A percentile compares a stretch with the other conserved stretches of the same genome.
These are phyloP conservation scores for Orbilia javanica DNA, from an alignment of 2,329 filamentous ascomycete genomes.

Conservation along the genomic window DNA sequence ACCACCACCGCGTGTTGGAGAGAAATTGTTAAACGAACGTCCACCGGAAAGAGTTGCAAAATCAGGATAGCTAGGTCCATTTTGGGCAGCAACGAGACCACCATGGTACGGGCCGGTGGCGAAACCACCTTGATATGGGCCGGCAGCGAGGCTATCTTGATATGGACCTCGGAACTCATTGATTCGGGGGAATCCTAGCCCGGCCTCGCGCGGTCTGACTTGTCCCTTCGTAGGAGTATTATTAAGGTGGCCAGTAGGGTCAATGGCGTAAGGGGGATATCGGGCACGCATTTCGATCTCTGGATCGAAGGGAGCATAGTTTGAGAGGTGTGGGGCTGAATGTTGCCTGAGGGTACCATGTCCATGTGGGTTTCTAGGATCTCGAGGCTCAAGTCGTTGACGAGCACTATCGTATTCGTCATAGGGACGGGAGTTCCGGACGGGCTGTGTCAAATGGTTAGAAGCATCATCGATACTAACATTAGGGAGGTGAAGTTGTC, in stretches of 20 bases:
- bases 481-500: neutral
- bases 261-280: constrained; percentile 6
- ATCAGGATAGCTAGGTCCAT: neutral
- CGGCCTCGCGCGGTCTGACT: neutral
- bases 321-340: neutral
- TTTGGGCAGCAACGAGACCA: neutral
- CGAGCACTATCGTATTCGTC: neutral
- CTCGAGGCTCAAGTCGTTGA: neutral
- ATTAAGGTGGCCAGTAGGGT: neutral
- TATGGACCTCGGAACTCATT: neutral
- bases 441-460: neutral
- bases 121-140: neutral
- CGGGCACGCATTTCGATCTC: neutral
- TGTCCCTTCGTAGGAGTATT: neutral
- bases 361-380: neutral
- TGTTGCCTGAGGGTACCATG: neutral
- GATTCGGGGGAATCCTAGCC: neutral
- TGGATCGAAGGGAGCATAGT: neutral
- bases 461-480: neutral
- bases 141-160: neutral
- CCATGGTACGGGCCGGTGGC: too few relatives aligned
- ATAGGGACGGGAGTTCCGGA: neutral
- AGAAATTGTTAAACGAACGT: neutral
- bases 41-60: neutral
- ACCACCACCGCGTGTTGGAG: too few relatives aligned